A percentile compares a stretch with the other conserved stretches of the same genome.
Evolutionary conservation across 2,329 filamentous ascomycete genomes (phyloP).

Genomic region (Tolypocladium capitatum): DNA sequence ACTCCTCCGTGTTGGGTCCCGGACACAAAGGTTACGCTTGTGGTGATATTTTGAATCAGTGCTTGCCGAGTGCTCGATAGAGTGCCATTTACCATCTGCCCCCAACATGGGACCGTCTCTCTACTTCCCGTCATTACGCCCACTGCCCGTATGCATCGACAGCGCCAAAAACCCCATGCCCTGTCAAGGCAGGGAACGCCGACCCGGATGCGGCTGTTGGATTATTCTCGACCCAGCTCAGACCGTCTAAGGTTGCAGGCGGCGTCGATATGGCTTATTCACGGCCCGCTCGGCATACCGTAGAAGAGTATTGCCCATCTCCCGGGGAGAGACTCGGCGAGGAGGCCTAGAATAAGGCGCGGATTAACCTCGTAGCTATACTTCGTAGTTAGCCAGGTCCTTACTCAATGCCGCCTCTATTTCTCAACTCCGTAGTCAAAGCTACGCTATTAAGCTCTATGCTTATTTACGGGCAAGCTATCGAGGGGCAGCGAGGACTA

Average conservation of each 20-base stretch:
- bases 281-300: background rate
- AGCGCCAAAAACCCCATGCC: background rate
- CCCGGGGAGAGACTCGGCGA: background rate
- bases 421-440: background rate
- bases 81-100: too few species aligned
- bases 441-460: background rate
- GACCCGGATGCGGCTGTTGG: background rate
- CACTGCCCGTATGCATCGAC: background rate
- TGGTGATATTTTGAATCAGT: too few species aligned
- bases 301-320: background rate
- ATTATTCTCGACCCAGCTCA: background rate
- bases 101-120: too few species aligned
- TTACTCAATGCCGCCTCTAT: too few species aligned
- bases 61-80: too few species aligned
- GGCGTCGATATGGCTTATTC: background rate
- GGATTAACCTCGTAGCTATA: background rate
- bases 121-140: background rate
- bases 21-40: too few species aligned
- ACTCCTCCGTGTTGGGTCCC: too few species aligned
- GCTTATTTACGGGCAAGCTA: background rate
- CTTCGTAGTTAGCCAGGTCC: background rate
- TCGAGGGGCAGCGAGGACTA: background rate
- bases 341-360: background rate
- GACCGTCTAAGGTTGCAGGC: background rate
- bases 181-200: background rate